phyloP scores from a whole-genome alignment of 257 asterid species.

The Rehmannia glutinosa region DNA sequence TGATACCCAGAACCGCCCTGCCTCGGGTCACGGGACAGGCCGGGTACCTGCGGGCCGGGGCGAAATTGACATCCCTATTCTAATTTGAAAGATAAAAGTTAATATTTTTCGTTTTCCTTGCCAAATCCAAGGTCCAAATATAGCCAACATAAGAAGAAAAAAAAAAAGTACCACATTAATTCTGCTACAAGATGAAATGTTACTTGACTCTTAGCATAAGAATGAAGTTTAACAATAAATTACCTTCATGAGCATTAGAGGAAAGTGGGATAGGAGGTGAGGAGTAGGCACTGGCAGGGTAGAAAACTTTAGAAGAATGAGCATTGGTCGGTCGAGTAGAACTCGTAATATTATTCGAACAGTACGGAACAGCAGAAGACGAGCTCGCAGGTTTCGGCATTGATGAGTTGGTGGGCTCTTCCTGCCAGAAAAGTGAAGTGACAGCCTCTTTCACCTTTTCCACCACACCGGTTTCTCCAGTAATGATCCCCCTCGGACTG shows the following conservation, averaged over 20 bases:
- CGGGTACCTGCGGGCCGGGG: too few species aligned
- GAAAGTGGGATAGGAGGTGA: constrained; percentile 46
- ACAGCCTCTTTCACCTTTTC: constrained; percentile 77
- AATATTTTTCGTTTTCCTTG: background rate
- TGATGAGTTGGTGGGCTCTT: constrained; percentile 28
- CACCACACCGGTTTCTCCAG: constrained; percentile 49
- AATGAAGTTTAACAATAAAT: constrained; percentile 5
- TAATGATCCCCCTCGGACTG: constrained; percentile 51
- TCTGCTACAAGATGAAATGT: too few species aligned
- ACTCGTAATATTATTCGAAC: constrained; percentile 5
- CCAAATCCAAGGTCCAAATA: background rate
- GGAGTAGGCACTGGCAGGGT: constrained; percentile 26
- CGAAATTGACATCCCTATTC: too few species aligned
- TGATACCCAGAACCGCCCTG: too few species aligned
- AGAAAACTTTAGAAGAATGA: constrained; percentile 20
- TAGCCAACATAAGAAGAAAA: too few species aligned
- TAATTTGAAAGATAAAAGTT: too few species aligned
- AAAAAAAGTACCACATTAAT: too few species aligned
- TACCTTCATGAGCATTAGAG: constrained; percentile 51
- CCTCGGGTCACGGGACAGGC: too few species aligned
- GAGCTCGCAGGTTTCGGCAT: too few species aligned
- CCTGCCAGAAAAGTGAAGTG: constrained; percentile 61
- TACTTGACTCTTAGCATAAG: too few species aligned
- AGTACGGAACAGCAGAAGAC: constrained; percentile 8
- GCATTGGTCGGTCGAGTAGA: constrained; percentile 14